Evolutionary conservation across 2,329 filamentous ascomycete species (phyloP).

Genomic region (Fusarium sp.): DNA sequence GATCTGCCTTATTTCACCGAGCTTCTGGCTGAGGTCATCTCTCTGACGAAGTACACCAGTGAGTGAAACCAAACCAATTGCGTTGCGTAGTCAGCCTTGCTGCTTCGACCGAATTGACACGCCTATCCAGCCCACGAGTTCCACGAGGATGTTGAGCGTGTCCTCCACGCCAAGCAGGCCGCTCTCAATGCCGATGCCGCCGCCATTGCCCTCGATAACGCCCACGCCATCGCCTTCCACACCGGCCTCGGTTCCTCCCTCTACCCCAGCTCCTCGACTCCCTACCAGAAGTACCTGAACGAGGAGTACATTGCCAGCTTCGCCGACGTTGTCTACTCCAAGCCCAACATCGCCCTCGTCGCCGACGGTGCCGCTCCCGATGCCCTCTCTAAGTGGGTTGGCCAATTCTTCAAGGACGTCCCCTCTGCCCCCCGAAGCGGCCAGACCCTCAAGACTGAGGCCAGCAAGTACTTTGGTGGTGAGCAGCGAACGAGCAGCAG

Average conservation of each 20-base stretch:
- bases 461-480: conserved; percentile 90
- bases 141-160: conserved; percentile 81
- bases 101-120: conserved; percentile 23
- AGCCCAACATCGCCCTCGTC: conserved; percentile 89
- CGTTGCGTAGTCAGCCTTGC: conserved; percentile 7
- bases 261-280: conserved; percentile 73
- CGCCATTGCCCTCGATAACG: conserved; percentile 81
- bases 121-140: conserved; percentile 77
- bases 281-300: conserved; percentile 80
- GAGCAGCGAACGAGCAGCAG: conserved; percentile 86
- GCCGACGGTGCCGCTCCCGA: conserved; percentile 83
- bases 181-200: conserved; percentile 68
- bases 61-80: conserved; percentile 47
- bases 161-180: conserved; percentile 80
- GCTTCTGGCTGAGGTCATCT: conserved; percentile 89
- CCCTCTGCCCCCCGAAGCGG: conserved; percentile 62
- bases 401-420: conserved; percentile 85
- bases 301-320: conserved; percentile 77
- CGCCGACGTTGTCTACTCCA: conserved; percentile 80
- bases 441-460: conserved; percentile 63
- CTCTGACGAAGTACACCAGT: conserved; percentile 85
- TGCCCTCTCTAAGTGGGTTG: conserved; percentile 86
- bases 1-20: conserved; percentile 98
- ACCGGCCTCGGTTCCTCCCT: conserved; percentile 83
- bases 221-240: conserved; percentile 89